Evolutionary conservation across 352 stramenopile species (phyloP).

Genomic region (Phytophthora kernoviae): DNA sequence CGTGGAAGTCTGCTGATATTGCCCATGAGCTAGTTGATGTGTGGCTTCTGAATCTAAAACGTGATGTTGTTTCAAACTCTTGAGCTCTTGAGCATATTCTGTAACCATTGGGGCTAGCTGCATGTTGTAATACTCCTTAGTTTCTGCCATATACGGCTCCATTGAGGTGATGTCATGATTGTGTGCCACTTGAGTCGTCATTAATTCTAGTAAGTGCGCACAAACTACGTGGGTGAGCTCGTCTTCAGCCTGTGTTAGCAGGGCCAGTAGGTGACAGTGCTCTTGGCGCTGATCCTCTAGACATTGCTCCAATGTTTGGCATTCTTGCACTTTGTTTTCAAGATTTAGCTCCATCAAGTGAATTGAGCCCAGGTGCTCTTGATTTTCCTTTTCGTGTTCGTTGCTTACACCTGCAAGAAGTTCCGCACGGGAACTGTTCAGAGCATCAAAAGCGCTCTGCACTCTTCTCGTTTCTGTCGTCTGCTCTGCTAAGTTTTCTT

Average conservation of each 20-base stretch:
- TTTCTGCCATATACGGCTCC: neutral
- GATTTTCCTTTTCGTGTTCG: slow-evolving; percentile 18
- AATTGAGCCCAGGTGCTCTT: slow-evolving; percentile 4
- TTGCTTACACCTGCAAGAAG: slow-evolving; percentile 15
- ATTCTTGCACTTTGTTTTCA: slow-evolving; percentile 15
- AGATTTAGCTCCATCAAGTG: slow-evolving; percentile 17
- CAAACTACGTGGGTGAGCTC: slow-evolving; percentile 22
- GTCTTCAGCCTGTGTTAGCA: slow-evolving; percentile 15
- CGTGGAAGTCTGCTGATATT: slow-evolving; percentile 1
- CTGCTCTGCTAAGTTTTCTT: slow-evolving; percentile 30
- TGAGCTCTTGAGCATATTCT: slow-evolving; percentile 5
- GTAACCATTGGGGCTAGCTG: slow-evolving; percentile 2
- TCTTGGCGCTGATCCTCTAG: slow-evolving; percentile 25
- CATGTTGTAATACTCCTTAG: slow-evolving; percentile 1
- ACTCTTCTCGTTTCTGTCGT: slow-evolving; percentile 21
- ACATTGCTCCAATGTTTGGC: slow-evolving; percentile 17
- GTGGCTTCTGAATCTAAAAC: slow-evolving; percentile 5
- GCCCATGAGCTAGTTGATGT: neutral
- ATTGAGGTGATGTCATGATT: slow-evolving; percentile 17
- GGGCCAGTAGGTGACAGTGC: slow-evolving; percentile 16
- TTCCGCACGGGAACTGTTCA: slow-evolving; percentile 9
- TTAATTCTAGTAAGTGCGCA: slow-evolving; percentile 19
- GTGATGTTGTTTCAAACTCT: slow-evolving; percentile 3
- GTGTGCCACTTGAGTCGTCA: slow-evolving; percentile 18
- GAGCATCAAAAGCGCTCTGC: slow-evolving; percentile 14